Base-by-base conservation (phyloP, 164 flowering plant species). In the Saururus chinensis region DNA sequence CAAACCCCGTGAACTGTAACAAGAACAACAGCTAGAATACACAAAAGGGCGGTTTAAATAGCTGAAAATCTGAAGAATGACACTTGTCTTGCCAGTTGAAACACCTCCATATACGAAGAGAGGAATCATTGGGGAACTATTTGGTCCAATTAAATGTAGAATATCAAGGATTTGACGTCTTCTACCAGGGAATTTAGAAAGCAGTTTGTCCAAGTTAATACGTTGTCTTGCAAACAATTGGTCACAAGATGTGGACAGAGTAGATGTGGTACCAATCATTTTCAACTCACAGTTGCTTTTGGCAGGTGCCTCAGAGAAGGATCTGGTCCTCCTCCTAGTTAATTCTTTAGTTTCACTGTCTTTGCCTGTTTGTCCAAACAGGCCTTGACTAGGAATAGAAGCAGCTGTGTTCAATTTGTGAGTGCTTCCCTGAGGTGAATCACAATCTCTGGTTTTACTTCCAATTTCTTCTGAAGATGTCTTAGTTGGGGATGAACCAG, bases 1-100 rank as follows among this genome's bases (percentile, higher is more conserved):
- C 81, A 95, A 75, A 26, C 84, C 75, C 42, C 88, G 74, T 19
- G 89, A 85, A 74, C 51, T 86, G 67, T 88, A 84, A 71, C 97
- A 91, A 6, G 89, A 76, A 30, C 74, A 73, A 51, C 91, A 95
- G 63, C 96, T 88, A 22, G 85, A 68, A 76, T 95, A 95, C 25
- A 82, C 78, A 77, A 95, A 88, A n/a, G 95, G 96, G 37, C 96
- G 85, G 25, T 72, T 80, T 20, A 95, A 77, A 73, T 95, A 88
- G 66, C 74, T 68, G 64, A 91, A 86, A 41, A 77, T 66, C 62
- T 86, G 77, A 60, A 95, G 87, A 61, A 82, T 42, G 3, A 77
- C 57, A 61, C 91, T 83, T 10, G 96, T 95, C 71, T 95, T 95
- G 14, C 96, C 99, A 21, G 93, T 80, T 19, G 91, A 80, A 56